Conservation (phyloP, 495 filamentous ascomycete genomes). For the Penicillium robsamsonii region DNA sequence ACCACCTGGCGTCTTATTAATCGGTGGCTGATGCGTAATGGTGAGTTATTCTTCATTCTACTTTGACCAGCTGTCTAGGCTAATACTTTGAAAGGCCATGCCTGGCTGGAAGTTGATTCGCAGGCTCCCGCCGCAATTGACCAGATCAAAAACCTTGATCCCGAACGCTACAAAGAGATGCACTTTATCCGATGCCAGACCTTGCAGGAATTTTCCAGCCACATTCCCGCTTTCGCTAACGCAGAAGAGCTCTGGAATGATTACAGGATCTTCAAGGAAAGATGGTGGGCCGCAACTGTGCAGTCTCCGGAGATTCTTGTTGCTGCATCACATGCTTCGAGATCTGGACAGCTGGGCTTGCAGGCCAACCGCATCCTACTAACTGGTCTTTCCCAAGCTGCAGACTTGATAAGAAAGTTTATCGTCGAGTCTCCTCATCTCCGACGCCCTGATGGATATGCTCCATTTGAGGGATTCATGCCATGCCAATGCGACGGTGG, state of each 20-base stretch:
- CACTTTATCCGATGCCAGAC: conserved; percentile 2
- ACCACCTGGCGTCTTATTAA: conserved; percentile 11
- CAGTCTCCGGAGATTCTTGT: conserved; percentile 14
- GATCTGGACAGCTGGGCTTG: conserved; percentile 2
- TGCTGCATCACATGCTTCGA: conserved; percentile 11
- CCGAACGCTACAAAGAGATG: conserved; percentile 9
- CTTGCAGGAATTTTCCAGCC: conserved; percentile 1
- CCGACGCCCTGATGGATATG: conserved; percentile 5
- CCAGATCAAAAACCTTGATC: conserved; percentile 8
- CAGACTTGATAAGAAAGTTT: conserved; percentile 11
- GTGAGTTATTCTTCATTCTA: neutral
- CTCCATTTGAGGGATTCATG: conserved; percentile 13
- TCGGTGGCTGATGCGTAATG: conserved; percentile 17
- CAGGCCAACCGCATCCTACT: conserved; percentile 6
- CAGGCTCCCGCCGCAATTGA: conserved; percentile 13
- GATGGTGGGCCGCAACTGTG: conserved; percentile 11
- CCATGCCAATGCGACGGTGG: conserved; percentile 13
- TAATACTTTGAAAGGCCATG: conserved; percentile 10
- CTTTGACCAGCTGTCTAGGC: neutral
- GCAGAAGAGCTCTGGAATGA: neutral
- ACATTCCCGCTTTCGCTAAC: conserved; percentile 1
- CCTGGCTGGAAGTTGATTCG: conserved; percentile 14
- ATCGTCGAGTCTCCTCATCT: conserved; percentile 9
- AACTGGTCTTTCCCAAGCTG: conserved; percentile 11
- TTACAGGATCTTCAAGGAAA: conserved; percentile 10